Percentiles rank a stretch among this genome's conserved stretches.
Conservation (phyloP, 2,329 filamentous ascomycete genomes). For the Sphaceloma murrayae region DNA sequence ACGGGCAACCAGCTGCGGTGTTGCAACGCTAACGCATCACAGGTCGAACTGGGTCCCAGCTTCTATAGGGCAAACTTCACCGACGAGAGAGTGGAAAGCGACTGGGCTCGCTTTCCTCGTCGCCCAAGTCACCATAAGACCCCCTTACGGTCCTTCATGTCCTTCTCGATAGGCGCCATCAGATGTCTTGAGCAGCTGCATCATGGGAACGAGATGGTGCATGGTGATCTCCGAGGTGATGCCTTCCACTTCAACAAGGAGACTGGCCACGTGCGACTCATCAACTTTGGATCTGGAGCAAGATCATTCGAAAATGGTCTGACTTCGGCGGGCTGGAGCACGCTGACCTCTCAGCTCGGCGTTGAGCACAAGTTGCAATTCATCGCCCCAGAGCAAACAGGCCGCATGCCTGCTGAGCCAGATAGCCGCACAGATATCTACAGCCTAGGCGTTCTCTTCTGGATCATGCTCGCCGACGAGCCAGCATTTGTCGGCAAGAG, state of each 20-base stretch:
- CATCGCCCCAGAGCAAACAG: constrained; percentile 91
- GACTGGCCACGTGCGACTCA: constrained; percentile 62
- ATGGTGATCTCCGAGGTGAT: constrained; percentile 83
- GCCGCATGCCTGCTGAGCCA: constrained; percentile 82
- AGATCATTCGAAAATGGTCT: constrained; percentile 86
- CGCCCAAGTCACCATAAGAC: constrained; percentile 6
- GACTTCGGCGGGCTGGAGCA: constrained; percentile 73
- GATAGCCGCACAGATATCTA: constrained; percentile 92
- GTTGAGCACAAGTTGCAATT: constrained; percentile 84
- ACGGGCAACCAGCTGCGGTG: not conserved
- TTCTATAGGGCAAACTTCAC: constrained; percentile 27
- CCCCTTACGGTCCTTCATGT: constrained; percentile 66
- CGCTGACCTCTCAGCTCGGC: constrained; percentile 70
- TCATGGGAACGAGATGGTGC: constrained; percentile 74
- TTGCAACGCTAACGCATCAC: not conserved
- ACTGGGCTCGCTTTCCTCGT: constrained; percentile 3
- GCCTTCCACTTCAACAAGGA: constrained; percentile 78
- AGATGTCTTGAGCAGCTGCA: constrained; percentile 86
- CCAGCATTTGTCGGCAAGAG: constrained; percentile 70
- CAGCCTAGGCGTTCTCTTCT: constrained; percentile 80
- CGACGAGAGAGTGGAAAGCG: not conserved
- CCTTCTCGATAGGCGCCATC: constrained; percentile 82
- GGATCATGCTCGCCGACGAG: constrained; percentile 70
- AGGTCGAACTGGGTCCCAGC: constrained; percentile 62
- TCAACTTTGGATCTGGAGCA: constrained; percentile 77